Percentiles rank a stretch among this genome's conserved stretches.
These are phyloP conservation scores for Physcomitrellopsis africana DNA, from an alignment of 225 moss, liverwort and hornwort genomes.

Conservation along the genomic window DNA sequence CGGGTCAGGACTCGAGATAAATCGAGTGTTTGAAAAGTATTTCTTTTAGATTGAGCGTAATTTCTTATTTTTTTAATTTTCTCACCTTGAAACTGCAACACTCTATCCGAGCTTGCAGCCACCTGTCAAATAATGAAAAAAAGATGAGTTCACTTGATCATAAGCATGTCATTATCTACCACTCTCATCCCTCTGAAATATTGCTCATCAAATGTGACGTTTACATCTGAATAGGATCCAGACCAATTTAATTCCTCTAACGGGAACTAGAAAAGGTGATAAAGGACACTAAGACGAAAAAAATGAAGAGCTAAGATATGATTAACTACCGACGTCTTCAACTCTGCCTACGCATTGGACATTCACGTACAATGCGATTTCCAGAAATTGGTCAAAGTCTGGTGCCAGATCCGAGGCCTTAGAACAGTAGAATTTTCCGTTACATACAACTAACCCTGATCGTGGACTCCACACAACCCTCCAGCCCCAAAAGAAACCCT, in stretches of 20 bases:
- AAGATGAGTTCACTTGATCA: neutral
- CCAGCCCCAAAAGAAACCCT: neutral
- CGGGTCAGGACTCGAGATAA: neutral
- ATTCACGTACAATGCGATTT: neutral
- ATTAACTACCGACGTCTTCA: neutral
- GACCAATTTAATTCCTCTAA: neutral
- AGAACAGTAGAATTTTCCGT: slow-evolving; percentile 13
- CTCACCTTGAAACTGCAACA: slow-evolving; percentile 80
- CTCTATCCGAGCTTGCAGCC: slow-evolving; percentile 72
- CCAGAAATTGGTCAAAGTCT: neutral
- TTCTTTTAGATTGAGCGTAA: neutral
- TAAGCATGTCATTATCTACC: neutral
- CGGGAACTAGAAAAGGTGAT: neutral
- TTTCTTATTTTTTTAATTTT: neutral
- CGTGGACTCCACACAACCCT: neutral
- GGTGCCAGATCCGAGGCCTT: slow-evolving; percentile 27
- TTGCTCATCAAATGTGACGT: neutral
- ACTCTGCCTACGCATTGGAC: slow-evolving; percentile 15
- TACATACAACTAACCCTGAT: neutral
- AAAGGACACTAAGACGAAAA: neutral
- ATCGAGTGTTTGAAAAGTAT: neutral
- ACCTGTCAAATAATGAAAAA: slow-evolving; percentile 49
- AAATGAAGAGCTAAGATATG: neutral
- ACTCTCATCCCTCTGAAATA: neutral
- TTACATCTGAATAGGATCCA: neutral